Percentiles rank a stretch among this genome's conserved stretches.
These are phyloP conservation scores for Trametes gibbosa DNA, from an alignment of 768 basidiomycete genomes.

Conservation along the genomic window DNA sequence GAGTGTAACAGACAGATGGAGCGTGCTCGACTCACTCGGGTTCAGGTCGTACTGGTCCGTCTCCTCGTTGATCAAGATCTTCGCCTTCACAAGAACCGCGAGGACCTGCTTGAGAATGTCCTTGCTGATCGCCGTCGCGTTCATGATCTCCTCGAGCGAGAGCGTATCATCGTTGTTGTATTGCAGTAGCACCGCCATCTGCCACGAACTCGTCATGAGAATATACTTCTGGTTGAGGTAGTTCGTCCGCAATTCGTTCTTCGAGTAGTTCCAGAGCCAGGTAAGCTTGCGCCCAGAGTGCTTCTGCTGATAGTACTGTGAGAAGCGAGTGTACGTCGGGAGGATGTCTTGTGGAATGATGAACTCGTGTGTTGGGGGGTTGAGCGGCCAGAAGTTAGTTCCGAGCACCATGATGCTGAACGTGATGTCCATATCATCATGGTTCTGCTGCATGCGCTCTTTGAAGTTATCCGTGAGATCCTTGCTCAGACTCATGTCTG, in stretches of 20 bases:
- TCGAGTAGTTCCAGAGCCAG: constrained; percentile 98
- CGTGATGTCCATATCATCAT: constrained; percentile 84
- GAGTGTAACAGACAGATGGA: neutral
- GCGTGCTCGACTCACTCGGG: constrained; percentile 46
- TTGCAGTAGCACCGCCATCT: constrained; percentile 91
- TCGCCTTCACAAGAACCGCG: constrained; percentile 68
- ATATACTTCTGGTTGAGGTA: constrained; percentile 95
- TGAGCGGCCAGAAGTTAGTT: constrained; percentile 94
- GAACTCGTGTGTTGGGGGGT: constrained; percentile 80
- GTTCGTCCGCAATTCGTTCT: constrained; percentile 93
- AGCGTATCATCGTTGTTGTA: constrained; percentile 92
- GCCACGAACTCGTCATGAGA: constrained; percentile 91
- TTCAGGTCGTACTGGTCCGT: constrained; percentile 90
- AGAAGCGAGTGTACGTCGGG: constrained; percentile 87
- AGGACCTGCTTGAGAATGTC: constrained; percentile 74
- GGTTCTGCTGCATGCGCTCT: constrained; percentile 84
- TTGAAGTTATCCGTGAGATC: constrained; percentile 96
- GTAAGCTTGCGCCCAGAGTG: constrained; percentile 94
- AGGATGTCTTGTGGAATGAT: constrained; percentile 85
- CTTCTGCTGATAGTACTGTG: constrained; percentile 89
- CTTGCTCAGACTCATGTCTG: constrained; percentile 94
- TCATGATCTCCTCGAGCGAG: constrained; percentile 72
- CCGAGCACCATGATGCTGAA: constrained; percentile 93
- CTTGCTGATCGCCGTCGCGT: constrained; percentile 78
- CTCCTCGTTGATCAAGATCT: constrained; percentile 87